Base-by-base conservation (phyloP, 2,329 filamentous ascomycete genomes). In the Fusarium praegraminearum region DNA sequence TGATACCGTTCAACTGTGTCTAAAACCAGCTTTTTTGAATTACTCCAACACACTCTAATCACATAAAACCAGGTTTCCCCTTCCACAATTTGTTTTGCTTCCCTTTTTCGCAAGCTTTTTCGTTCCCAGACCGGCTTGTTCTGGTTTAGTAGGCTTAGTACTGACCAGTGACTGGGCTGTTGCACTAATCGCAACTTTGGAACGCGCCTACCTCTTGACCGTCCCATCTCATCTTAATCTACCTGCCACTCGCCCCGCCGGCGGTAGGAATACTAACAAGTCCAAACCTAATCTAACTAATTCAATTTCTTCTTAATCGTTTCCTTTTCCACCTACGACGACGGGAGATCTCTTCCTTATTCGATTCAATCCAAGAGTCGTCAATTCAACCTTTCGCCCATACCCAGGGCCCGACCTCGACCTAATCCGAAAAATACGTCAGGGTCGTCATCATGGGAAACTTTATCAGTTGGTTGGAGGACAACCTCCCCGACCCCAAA, bases 391-490 rank as follows among this genome's bases (percentile, higher is more conserved):
- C 20, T 5, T n/a, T 52, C 24, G 50, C 57, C 61, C 56, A 49
- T 18, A 35, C 20, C 40, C 35, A 63, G 65, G 61, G 50, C 49
- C 40, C 28, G 35, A 44, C 44, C 33, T 41, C 58, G 33, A 46
- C 41, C 15, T 63, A 45, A 36, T 46, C 47, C 47, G 38, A 56
- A 40, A 58, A 58, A 65, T 20, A 64, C 51, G 54, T 57, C 56
- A 61, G 58, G 52, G 58, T 65, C 71, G 68, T 55, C 69, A 76
- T 62, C 54, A 81, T 81, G 80, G 78, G 79, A 60, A 66, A 71
- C 65, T 81, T 81, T 51, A 79, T 81, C 62, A 78, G 76, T 51
- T 81, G 80, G 80, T 75, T 81, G 65, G 73, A 80, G 57, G 57
- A 74, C 7, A 77, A 80, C 59, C 57, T 78, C 45, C 70, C 75